These are phyloP conservation scores for Albifimbria verrucaria DNA, from an alignment of 2,329 filamentous ascomycete species.

Conservation along the genomic window DNA sequence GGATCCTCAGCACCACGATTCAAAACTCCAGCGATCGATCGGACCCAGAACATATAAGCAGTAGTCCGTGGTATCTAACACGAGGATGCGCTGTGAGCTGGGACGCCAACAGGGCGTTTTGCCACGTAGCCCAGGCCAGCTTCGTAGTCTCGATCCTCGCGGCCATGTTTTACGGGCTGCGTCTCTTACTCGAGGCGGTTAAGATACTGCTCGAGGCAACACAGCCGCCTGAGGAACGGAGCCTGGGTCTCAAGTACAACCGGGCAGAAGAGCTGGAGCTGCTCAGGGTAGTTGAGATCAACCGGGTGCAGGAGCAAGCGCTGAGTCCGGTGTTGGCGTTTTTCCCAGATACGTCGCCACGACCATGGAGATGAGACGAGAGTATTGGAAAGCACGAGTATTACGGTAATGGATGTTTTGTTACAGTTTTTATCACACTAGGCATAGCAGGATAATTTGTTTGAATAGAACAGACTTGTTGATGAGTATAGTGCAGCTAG, in stretches of 20 bases:
- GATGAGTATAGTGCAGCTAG: background rate
- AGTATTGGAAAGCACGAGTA: background rate
- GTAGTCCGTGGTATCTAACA: conserved; percentile 24
- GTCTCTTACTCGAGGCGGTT: conserved; percentile 5
- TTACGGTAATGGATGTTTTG: background rate
- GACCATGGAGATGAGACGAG: background rate
- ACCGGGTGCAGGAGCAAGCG: conserved; percentile 9
- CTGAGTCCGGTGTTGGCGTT: conserved; percentile 30
- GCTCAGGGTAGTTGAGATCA: background rate
- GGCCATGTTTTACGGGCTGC: conserved; percentile 12
- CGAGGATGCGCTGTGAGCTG: conserved; percentile 18
- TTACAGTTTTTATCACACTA: background rate
- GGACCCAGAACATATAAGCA: conserved; percentile 18
- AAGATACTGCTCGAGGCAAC: background rate
- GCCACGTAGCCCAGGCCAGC: conserved; percentile 18
- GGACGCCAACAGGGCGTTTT: conserved; percentile 10
- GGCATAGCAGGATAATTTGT: background rate
- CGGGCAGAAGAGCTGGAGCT: conserved; percentile 6
- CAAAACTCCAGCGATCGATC: conserved; percentile 20
- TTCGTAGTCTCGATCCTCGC: conserved; percentile 17
- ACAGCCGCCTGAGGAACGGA: background rate
- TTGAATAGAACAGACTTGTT: background rate
- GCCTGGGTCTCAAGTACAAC: conserved; percentile 1
- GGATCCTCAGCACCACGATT: conserved; percentile 18
- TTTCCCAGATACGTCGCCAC: conserved; percentile 15